A percentile compares a stretch with the other conserved stretches of the same genome.
These are phyloP conservation scores for Xylaria grammica DNA, from an alignment of 495 filamentous ascomycete species.

Conservation along the genomic window DNA sequence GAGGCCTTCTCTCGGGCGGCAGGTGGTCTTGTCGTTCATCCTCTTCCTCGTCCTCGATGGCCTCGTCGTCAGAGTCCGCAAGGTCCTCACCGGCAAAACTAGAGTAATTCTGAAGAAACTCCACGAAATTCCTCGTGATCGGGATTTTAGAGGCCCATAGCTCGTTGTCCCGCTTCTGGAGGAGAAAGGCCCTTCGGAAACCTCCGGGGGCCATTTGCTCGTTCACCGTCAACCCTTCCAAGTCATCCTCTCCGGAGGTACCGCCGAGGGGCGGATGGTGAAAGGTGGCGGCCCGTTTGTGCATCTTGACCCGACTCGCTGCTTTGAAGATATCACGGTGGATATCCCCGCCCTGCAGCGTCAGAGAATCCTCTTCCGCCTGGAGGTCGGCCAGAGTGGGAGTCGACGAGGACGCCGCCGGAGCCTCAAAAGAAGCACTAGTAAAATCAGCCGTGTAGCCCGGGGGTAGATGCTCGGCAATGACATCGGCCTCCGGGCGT, in stretches of 20 bases:
- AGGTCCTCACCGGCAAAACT: conserved; percentile 76
- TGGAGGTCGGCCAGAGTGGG: conserved; percentile 39
- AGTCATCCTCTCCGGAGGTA: conserved; percentile 29
- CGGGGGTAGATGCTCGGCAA: conserved; percentile 51
- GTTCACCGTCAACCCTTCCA: conserved; percentile 47
- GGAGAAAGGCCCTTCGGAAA: conserved; percentile 65
- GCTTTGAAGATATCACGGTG: conserved; percentile 72
- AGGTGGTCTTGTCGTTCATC: conserved; percentile 39
- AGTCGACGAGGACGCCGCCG: conserved; percentile 38
- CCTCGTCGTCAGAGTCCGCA: conserved; percentile 67
- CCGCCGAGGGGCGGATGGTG: conserved; percentile 44
- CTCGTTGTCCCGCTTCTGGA: conserved; percentile 46
- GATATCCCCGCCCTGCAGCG: conserved; percentile 69
- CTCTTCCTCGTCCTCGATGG: conserved; percentile 49
- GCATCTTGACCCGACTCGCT: conserved; percentile 52
- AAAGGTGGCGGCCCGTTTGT: conserved; percentile 64
- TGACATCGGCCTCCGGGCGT: conserved; percentile 39
- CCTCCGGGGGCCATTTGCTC: conserved; percentile 64
- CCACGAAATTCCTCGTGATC: conserved; percentile 67
- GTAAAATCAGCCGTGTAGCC: conserved; percentile 54
- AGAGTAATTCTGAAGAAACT: conserved; percentile 72
- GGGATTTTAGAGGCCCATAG: conserved; percentile 51
- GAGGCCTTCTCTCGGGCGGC: conserved; percentile 52
- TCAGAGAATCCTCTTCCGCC: conserved; percentile 58
- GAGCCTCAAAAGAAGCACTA: conserved; percentile 28